Evolutionary conservation across 345 rosid species (phyloP).

Genomic region (Eucalyptus brandiana): DNA sequence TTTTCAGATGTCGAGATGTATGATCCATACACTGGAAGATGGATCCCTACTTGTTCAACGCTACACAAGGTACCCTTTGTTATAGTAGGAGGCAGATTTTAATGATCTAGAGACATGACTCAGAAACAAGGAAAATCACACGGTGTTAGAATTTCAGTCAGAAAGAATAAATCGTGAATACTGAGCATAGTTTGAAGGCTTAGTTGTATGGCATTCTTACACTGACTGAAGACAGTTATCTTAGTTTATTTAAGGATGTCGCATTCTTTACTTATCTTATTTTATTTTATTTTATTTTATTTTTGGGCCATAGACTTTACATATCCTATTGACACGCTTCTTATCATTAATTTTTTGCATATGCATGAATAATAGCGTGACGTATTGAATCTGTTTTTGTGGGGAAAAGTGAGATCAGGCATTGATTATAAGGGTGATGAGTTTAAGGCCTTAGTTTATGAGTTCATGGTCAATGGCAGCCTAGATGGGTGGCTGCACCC

Average conservation of each 20-base stretch:
- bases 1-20: constrained; percentile 28
- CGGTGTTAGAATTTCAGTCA: background rate
- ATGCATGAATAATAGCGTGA: background rate
- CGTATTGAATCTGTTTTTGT: background rate
- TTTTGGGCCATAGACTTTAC: background rate
- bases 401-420: too few relatives aligned
- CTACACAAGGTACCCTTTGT: constrained; percentile 8
- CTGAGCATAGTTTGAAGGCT: background rate
- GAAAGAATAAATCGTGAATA: background rate
- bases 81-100: background rate
- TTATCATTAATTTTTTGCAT: background rate
- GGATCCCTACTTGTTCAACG: constrained; percentile 16
- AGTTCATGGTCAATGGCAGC: too few relatives aligned
- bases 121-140: background rate
- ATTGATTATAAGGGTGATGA: too few relatives aligned
- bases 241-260: background rate
- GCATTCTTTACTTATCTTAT: background rate
- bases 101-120: background rate
- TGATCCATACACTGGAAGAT: constrained; percentile 15
- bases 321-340: background rate
- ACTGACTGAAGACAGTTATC: background rate
- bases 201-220: background rate
- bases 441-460: too few relatives aligned
- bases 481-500: too few relatives aligned
- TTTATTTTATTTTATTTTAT: too few relatives aligned